Base-by-base conservation (phyloP, 768 basidiomycete species). In the Lentinula raphanica region DNA sequence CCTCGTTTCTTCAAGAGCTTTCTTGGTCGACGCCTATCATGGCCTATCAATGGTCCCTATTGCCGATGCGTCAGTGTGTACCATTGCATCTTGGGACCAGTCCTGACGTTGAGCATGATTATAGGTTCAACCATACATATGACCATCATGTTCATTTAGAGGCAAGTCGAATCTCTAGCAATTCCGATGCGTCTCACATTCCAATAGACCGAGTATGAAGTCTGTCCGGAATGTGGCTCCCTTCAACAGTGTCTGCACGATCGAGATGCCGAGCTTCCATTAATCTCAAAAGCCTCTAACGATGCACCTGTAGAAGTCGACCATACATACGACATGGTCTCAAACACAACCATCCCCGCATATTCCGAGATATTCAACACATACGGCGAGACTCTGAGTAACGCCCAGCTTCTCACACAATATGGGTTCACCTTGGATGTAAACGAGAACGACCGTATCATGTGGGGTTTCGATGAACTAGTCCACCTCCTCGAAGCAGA, bases 1-100 rank as follows among this genome's bases (percentile, higher is more conserved):
- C 1, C 78, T 94, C 32, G 89, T 95, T 51, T 88, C 86, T 3
- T 88, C 91, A 3, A 79, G 93, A 38, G 87, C 91, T 3, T 95
- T 95, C 71, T 74, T 90, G 59, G 83, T 93, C 60, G 93, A 95
- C 69, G 78, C 82, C 6, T 94, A 84, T 66, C 91, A 92, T 67
- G 84, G 84, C 5, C 73, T 94, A 17, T 80, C 88, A 1, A 88
- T 96, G 80, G 89, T 92, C 19, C 92, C 93, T 3, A 80, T 93
- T 61, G 90, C 90, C 31, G 93, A 94, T 72, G 80, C 80, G 88
- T 91, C 67, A 69, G 86, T 38, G 12, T 3, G 25, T 25, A n/a
- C n/a, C 9, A 13, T 17, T 36, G 6, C 46, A n/a, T 17, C 19
- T n/a, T 46, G 13, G 2, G 27, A 7, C 19, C 5, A 29, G 25